Evolutionary conservation across 1,284 basidiomycete genomes (phyloP).

Genomic region (Peniophora sp.): DNA sequence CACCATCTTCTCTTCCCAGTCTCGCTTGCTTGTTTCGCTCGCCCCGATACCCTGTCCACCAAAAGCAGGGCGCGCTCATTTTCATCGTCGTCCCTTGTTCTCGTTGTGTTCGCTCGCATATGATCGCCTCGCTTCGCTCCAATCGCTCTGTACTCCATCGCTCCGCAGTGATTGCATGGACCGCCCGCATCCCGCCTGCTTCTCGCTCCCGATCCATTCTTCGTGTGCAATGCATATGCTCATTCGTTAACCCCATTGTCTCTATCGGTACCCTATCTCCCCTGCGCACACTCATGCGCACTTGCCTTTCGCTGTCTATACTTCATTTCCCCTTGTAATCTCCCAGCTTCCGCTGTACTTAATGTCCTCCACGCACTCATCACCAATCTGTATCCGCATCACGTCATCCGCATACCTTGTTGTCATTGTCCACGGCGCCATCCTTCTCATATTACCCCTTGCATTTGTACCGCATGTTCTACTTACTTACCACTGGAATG

Average conservation of each 20-base stretch:
- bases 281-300: neutral
- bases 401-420: no score
- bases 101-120: neutral
- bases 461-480: no score
- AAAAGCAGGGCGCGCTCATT: neutral
- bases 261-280: neutral
- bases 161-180: neutral
- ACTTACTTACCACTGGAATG: no score
- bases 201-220: neutral
- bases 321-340: neutral
- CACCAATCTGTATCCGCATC: no score
- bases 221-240: neutral
- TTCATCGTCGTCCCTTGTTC: neutral
- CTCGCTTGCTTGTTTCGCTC: no score
- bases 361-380: no score
- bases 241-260: neutral
- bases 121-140: neutral
- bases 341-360: no score
- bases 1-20: no score
- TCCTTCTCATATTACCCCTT: no score
- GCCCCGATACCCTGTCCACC: no score
- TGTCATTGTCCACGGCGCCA: no score
- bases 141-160: neutral
- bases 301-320: neutral
- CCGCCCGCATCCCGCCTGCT: neutral